Percentiles rank a stretch among this genome's conserved stretches.
Evolutionary conservation across 2,329 filamentous ascomycete species (phyloP).

Genomic region (Penicillium sp.): DNA sequence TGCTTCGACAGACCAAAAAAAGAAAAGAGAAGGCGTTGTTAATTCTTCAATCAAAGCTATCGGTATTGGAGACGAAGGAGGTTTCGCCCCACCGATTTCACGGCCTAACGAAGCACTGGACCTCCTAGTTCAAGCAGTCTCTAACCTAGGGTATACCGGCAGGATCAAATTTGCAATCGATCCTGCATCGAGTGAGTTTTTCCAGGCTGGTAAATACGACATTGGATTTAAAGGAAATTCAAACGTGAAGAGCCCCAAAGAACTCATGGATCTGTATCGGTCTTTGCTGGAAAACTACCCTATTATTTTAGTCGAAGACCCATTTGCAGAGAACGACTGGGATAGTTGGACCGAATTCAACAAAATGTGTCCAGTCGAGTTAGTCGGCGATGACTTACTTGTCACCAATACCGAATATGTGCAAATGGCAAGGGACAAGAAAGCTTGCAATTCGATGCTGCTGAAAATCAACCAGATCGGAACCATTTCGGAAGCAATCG

Average conservation of each 20-base stretch:
- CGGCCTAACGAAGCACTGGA: conserved; percentile 34
- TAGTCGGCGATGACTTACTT: conserved; percentile 43
- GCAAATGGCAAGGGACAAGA: conserved; percentile 33
- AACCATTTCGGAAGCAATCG: conserved; percentile 40
- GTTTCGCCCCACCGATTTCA: conserved; percentile 37
- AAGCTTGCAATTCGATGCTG: conserved; percentile 41
- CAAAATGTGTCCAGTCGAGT: conserved; percentile 31
- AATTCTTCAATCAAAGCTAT: conserved; percentile 9
- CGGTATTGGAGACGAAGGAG: conserved; percentile 37
- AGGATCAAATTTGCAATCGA: conserved; percentile 42
- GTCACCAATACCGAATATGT: conserved; percentile 39
- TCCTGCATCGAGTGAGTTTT: conserved; percentile 42
- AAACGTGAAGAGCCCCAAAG: conserved; percentile 18
- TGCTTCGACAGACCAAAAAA: too few relatives aligned
- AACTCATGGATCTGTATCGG: conserved; percentile 32
- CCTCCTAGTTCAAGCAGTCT: conserved; percentile 28
- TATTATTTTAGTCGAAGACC: conserved; percentile 41
- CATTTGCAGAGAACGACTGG: conserved; percentile 43
- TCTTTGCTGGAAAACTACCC: conserved; percentile 35
- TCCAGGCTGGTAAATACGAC: conserved; percentile 32
- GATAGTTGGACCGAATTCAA: conserved; percentile 35
- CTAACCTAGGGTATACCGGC: conserved; percentile 26
- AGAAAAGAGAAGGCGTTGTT: not conserved
- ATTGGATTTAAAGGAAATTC: conserved; percentile 36
- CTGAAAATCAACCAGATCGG: conserved; percentile 46